Percentiles rank a stretch among this genome's conserved stretches.
phyloP scores from a whole-genome alignment of 768 basidiomycete genomes.

The Suillus weaverae region DNA sequence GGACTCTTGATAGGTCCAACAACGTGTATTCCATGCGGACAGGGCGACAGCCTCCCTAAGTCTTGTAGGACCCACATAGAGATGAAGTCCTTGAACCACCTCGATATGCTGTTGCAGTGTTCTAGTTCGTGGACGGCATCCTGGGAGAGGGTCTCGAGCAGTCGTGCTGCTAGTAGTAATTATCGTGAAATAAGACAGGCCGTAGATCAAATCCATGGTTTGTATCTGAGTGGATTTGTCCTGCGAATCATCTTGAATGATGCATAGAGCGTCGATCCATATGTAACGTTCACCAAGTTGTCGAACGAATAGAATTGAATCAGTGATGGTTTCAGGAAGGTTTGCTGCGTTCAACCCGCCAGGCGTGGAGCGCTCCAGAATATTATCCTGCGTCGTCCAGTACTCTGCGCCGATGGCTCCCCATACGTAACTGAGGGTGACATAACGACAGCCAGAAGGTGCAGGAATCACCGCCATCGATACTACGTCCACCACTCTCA shows the following conservation, averaged over 20 bases:
- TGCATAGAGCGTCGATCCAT: slow-evolving; percentile 15
- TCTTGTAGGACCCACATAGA: slow-evolving; percentile 19
- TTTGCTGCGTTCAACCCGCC: slow-evolving; percentile 6
- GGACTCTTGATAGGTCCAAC: slow-evolving; percentile 25
- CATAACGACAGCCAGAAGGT: slow-evolving; percentile 2
- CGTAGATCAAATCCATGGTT: slow-evolving; percentile 20
- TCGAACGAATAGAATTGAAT: slow-evolving; percentile 17
- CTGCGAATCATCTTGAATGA: slow-evolving; percentile 21
- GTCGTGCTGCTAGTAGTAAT: slow-evolving; percentile 16
- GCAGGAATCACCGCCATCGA: slow-evolving; percentile 4
- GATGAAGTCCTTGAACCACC: slow-evolving; percentile 20
- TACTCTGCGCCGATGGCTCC: background rate
- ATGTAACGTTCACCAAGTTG: too few species aligned
- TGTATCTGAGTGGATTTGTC: slow-evolving; percentile 20
- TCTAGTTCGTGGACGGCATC: slow-evolving; percentile 13
- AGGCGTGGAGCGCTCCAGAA: background rate
- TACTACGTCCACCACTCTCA: slow-evolving; percentile 5
- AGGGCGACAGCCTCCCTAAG: slow-evolving; percentile 7
- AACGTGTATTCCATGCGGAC: slow-evolving; percentile 20
- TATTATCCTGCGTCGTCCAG: slow-evolving; percentile 3
- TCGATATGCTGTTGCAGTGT: slow-evolving; percentile 15
- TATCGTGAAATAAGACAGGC: slow-evolving; percentile 16
- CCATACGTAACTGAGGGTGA: slow-evolving; percentile 10
- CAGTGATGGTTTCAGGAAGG: slow-evolving; percentile 18
- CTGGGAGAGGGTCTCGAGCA: slow-evolving; percentile 14